Conservation (phyloP, 2,329 filamentous ascomycete species). For the Chaetomium olivaceum region DNA sequence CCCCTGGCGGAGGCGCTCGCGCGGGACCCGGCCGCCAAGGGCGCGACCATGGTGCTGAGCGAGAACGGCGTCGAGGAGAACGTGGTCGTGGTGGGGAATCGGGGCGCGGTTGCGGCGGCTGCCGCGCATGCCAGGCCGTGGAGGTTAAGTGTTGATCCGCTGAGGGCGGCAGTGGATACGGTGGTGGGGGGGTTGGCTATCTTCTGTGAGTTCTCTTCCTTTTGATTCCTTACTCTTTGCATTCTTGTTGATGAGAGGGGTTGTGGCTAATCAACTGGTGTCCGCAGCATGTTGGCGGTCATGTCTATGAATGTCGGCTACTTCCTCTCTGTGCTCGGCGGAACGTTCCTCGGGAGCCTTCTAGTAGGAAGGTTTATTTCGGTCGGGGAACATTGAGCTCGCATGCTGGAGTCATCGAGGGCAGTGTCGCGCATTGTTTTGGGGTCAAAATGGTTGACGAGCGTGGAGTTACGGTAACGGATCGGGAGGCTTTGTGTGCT, state of each 20-base stretch:
- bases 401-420: slow-evolving; percentile 4
- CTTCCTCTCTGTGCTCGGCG: slow-evolving; percentile 71
- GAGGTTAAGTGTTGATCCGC: slow-evolving; percentile 76
- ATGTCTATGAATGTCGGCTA: slow-evolving; percentile 85
- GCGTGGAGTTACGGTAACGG: slow-evolving; percentile 3
- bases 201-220: slow-evolving; percentile 70
- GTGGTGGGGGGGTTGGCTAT: slow-evolving; percentile 76
- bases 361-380: slow-evolving; percentile 69
- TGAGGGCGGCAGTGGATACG: slow-evolving; percentile 70
- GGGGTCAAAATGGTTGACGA: not conserved
- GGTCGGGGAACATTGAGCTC: slow-evolving; percentile 49
- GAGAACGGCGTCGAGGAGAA: slow-evolving; percentile 80
- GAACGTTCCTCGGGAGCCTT: slow-evolving; percentile 83
- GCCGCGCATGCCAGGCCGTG: slow-evolving; percentile 62
- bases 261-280: slow-evolving; percentile 11
- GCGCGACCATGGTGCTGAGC: slow-evolving; percentile 59
- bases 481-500: not conserved
- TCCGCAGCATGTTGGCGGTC: slow-evolving; percentile 82
- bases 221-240: not conserved
- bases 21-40: slow-evolving; percentile 62
- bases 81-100: slow-evolving; percentile 68
- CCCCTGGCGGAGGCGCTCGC: slow-evolving; percentile 60
- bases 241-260: not conserved
- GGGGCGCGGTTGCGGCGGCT: not conserved
- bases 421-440: not conserved